These are phyloP conservation scores for Fusarium sp. DNA, from an alignment of 2,329 filamentous ascomycete genomes.

Conservation along the genomic window DNA sequence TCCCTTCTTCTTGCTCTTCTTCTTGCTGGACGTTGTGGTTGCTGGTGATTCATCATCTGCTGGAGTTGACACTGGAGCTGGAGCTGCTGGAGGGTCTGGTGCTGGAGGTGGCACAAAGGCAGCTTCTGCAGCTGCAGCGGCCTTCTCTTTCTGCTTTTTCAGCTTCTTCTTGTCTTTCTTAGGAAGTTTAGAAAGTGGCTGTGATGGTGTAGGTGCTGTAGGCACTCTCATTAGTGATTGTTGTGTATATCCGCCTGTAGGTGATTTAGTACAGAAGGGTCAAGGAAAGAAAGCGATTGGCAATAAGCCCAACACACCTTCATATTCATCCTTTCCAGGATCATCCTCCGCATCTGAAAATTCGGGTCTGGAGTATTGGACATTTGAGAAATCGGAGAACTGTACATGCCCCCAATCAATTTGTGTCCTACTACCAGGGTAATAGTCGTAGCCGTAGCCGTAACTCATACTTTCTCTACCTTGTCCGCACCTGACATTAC, in stretches of 20 bases:
- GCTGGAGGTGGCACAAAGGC: conserved; percentile 4
- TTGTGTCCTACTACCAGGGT: conserved; percentile 51
- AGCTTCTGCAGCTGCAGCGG: conserved; percentile 7
- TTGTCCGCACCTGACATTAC: conserved; percentile 42
- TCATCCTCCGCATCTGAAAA: conserved; percentile 53
- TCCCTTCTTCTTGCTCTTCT: conserved; percentile 34
- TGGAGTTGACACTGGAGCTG: conserved; percentile 1
- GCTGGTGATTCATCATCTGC: conserved; percentile 11
- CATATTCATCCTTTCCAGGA: conserved; percentile 24
- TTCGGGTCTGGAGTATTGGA: conserved; percentile 52
- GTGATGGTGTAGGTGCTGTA: conserved; percentile 2
- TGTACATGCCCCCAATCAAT: conserved; percentile 52
- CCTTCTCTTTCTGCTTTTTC: conserved; percentile 25
- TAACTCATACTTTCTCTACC: conserved; percentile 55
- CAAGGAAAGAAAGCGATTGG: background rate
- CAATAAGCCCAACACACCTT: conserved; percentile 26
- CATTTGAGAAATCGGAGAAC: conserved; percentile 54
- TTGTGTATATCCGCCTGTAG: conserved; percentile 21
- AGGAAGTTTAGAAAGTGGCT: conserved; percentile 19
- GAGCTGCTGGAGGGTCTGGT: conserved; percentile 20
- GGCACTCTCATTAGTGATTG: conserved; percentile 19
- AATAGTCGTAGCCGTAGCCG: conserved; percentile 46
- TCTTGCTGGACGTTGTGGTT: conserved; percentile 21
- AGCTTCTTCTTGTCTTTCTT: conserved; percentile 37
- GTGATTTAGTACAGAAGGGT: background rate